These are phyloP conservation scores for Periconia sp. DNA, from an alignment of 2,329 filamentous ascomycete species.

Conservation along the genomic window DNA sequence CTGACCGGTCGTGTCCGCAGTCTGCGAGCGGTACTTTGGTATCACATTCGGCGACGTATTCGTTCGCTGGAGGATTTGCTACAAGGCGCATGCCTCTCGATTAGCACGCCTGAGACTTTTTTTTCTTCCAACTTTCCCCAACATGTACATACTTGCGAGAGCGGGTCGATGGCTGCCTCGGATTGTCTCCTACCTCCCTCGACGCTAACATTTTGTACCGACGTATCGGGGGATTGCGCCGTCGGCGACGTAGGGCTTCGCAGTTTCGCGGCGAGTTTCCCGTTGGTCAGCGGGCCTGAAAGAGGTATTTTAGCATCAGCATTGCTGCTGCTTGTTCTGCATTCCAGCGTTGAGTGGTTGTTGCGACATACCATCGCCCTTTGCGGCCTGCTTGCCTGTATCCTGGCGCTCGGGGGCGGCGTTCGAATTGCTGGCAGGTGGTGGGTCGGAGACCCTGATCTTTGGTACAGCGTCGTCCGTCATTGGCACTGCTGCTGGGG, in stretches of 20 bases:
- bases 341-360: neutral
- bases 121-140: constrained; percentile 2
- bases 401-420: constrained; percentile 38
- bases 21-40: constrained; percentile 60
- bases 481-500: constrained; percentile 34
- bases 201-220: constrained; percentile 20
- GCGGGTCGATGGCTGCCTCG: constrained; percentile 65
- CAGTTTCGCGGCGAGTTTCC: constrained; percentile 34
- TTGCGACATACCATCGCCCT: constrained; percentile 32
- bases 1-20: constrained; percentile 41
- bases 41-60: constrained; percentile 65
- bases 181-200: constrained; percentile 17
- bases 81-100: constrained; percentile 2
- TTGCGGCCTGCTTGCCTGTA: constrained; percentile 23
- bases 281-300: constrained; percentile 30
- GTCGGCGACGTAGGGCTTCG: constrained; percentile 29
- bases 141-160: constrained; percentile 66
- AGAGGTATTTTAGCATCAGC: constrained; percentile 22
- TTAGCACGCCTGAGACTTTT: constrained; percentile 10
- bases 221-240: constrained; percentile 21
- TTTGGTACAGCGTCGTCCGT: constrained; percentile 48
- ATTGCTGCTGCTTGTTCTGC: constrained; percentile 12
- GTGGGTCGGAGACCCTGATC: constrained; percentile 54
- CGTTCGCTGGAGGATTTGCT: constrained; percentile 69
- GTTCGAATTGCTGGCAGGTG: constrained; percentile 40